A percentile compares a stretch with the other conserved stretches of the same genome.
phyloP scores from a whole-genome alignment of 2,329 filamentous ascomycete genomes.

The Monilinia laxa region DNA sequence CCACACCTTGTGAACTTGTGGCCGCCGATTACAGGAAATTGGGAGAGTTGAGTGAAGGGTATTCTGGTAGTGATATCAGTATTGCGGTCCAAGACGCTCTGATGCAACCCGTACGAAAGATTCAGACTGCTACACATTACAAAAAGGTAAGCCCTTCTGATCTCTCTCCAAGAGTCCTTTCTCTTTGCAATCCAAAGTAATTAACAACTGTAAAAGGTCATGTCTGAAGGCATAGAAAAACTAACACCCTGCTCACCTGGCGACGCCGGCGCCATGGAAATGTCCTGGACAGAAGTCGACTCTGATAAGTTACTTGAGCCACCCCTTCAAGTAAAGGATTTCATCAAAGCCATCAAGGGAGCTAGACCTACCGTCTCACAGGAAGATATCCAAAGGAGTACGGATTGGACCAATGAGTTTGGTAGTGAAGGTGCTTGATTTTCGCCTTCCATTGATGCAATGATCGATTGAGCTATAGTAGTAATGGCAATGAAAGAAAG shows the following conservation, averaged over 20 bases:
- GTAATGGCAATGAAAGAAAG: slow-evolving; percentile 12
- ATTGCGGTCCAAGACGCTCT: slow-evolving; percentile 95
- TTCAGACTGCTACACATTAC: slow-evolving; percentile 96
- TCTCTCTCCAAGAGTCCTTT: neutral
- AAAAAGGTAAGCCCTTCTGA: slow-evolving; percentile 67
- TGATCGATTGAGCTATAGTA: slow-evolving; percentile 21
- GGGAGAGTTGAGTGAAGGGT: slow-evolving; percentile 82
- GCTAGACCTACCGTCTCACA: slow-evolving; percentile 86
- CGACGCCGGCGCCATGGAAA: slow-evolving; percentile 80
- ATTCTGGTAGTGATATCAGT: slow-evolving; percentile 92
- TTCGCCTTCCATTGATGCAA: neutral
- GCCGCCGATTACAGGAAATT: slow-evolving; percentile 76
- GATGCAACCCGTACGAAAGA: slow-evolving; percentile 96
- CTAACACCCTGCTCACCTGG: slow-evolving; percentile 93
- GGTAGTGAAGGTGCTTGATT: slow-evolving; percentile 72
- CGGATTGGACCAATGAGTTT: slow-evolving; percentile 95
- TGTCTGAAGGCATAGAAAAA: slow-evolving; percentile 64
- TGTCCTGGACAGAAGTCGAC: slow-evolving; percentile 88
- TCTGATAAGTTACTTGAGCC: slow-evolving; percentile 84
- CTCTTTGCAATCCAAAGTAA: neutral
- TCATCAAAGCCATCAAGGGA: slow-evolving; percentile 85
- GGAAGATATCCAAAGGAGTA: slow-evolving; percentile 79
- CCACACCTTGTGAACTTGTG: slow-evolving; percentile 82
- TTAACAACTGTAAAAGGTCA: slow-evolving; percentile 54
- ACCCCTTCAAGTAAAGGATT: slow-evolving; percentile 83